Conservation (phyloP, 306 rosid species). For the Carpinus fangiana region DNA sequence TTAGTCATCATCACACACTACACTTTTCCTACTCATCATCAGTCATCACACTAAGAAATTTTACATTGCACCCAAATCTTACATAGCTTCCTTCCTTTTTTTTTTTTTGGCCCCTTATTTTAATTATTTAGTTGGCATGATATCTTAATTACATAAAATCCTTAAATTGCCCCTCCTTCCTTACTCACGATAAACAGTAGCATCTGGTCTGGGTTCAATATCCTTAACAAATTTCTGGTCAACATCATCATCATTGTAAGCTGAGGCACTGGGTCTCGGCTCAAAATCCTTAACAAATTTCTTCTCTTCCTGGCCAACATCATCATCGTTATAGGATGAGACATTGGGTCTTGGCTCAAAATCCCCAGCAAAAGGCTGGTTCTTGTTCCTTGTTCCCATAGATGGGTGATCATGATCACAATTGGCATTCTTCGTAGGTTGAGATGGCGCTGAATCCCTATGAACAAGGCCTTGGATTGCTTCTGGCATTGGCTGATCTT, state of each 20-base stretch:
- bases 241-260: neutral
- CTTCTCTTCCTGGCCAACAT: neutral
- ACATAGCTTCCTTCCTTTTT: neutral
- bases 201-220: neutral
- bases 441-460: neutral
- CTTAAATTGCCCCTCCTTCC: neutral
- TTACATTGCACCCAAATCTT: neutral
- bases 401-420: constrained; percentile 8
- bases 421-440: neutral
- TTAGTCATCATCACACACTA: too few species aligned
- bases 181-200: neutral
- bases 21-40: neutral
- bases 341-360: constrained; percentile 21
- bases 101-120: neutral
- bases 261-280: constrained; percentile 1
- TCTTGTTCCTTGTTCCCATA: neutral
- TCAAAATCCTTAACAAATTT: constrained; percentile 3
- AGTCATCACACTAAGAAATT: neutral
- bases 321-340: neutral
- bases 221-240: neutral
- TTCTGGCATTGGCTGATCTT: constrained; percentile 14
- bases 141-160: neutral
- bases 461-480: constrained; percentile 24
- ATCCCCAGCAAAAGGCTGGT: neutral
- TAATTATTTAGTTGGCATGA: neutral